Conservation (phyloP, 441 rosid genomes). For the Oxalis stricta region DNA sequence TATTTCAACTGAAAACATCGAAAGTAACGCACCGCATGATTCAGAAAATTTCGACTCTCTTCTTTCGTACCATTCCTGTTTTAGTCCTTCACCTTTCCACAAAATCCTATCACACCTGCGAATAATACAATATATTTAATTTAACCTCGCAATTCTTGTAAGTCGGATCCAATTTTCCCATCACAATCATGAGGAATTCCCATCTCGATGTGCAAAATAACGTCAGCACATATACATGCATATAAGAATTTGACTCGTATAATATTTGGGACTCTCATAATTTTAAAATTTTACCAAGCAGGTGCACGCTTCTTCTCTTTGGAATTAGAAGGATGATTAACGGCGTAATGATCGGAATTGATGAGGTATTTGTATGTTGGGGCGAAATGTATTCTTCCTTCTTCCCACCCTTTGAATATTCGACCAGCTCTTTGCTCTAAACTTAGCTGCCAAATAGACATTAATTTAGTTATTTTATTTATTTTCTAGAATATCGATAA, state of each 20-base stretch:
- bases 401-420: constrained; percentile 82
- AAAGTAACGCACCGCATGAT: constrained; percentile 57
- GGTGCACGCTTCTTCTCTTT: constrained; percentile 68
- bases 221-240: too few relatives aligned
- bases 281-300: constrained; percentile 53
- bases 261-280: too few relatives aligned
- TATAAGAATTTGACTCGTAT: too few relatives aligned
- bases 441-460: constrained; percentile 32
- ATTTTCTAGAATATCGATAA: too few relatives aligned
- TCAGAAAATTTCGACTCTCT: constrained; percentile 70
- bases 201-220: too few relatives aligned
- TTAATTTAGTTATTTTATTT: neutral
- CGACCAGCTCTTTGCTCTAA: constrained; percentile 68
- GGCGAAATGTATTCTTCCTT: constrained; percentile 67
- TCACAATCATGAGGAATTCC: too few relatives aligned
- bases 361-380: constrained; percentile 76
- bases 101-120: constrained; percentile 65
- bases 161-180: too few relatives aligned
- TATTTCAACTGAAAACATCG: constrained; percentile 42
- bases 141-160: too few relatives aligned
- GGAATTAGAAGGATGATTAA: constrained; percentile 34
- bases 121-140: too few relatives aligned
- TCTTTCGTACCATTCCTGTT: constrained; percentile 42
- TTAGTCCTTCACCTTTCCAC: constrained; percentile 62
- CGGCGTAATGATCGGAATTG: constrained; percentile 67